Percentiles rank a stretch among this genome's conserved stretches.
These are phyloP conservation scores for Vigna unguiculata DNA, from an alignment of 306 rosid genomes.

Conservation along the genomic window DNA sequence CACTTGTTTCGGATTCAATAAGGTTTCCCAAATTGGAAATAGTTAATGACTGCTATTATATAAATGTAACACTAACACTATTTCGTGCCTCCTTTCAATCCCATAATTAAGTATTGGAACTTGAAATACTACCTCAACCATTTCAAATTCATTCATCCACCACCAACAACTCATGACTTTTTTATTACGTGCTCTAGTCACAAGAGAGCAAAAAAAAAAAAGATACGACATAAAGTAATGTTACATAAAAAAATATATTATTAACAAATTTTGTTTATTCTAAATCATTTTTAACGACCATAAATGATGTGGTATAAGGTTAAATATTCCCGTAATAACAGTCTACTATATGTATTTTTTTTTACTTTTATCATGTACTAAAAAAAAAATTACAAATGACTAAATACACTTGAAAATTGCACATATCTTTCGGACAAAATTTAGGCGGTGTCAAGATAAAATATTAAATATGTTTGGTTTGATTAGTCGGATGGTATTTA, in stretches of 20 bases:
- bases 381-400: too few relatives aligned
- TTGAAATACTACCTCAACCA: conserved; percentile 2
- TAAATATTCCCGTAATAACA: too few relatives aligned
- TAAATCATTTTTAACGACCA: too few relatives aligned
- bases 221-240: neutral
- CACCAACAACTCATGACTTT: neutral
- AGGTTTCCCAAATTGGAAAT: conserved; percentile 44
- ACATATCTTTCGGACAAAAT: too few relatives aligned
- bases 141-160: neutral
- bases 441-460: too few relatives aligned
- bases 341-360: too few relatives aligned
- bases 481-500: too few relatives aligned
- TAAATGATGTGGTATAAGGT: too few relatives aligned
- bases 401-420: too few relatives aligned
- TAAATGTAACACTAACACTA: neutral
- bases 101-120: conserved; percentile 18
- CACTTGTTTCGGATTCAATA: conserved; percentile 23
- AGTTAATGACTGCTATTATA: neutral
- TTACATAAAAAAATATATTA: neutral
- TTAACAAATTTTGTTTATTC: too few relatives aligned
- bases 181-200: neutral
- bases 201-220: neutral
- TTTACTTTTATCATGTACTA: too few relatives aligned
- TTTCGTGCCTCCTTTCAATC: neutral
- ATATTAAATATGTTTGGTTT: too few relatives aligned